Evolutionary conservation across 208 protist species (phyloP), one percentile per base, ranked within the genome.

Genomic region (Trypanosoma rangeli): DNA sequence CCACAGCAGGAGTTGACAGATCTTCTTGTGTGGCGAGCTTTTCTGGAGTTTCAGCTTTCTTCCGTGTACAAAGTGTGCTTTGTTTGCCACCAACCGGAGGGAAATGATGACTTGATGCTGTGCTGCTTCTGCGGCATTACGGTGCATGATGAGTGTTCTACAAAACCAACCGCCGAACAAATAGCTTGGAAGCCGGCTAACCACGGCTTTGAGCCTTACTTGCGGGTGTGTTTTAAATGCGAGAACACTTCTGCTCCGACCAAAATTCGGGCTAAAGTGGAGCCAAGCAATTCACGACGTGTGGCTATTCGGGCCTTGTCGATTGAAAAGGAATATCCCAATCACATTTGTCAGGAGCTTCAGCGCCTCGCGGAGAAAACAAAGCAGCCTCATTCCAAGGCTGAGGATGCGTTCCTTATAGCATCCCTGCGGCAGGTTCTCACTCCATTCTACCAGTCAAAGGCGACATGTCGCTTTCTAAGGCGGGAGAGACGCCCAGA

Each of bases 101-200:
- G 72, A 4, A 87, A 85, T 46, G 74, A 80, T 31, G 89, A 92
- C 64, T 82, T 92, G 78, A 84, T 80, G 54, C 57, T 94, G 0
- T 94, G 89, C 55, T 94, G 86, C 63, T 92, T 90, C 64, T 94
- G 89, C 60, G 86, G 79, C 1, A 59, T 50, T 22, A 87, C 82
- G 20, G 80, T 94, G 3, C 89, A 94, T 48, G 33, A 39, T 0
- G 54, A 29, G 0, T 94, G 89, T 62, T 94, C 89, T 8, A 77
- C 72, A 29, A 59, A 63, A 20, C 79, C 86, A 3, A 69, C 72
- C 3, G 29, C 39, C 0, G 71, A 76, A 20, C 85, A 94, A 65
- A 83, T 91, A 15, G 69, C 64, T 7, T 92, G 80, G 65, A 94
- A 94, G 39, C 63, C 76, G 1, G 86, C 86, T 0, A 94, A 94